Evolutionary conservation across 2,329 filamentous ascomycete species (phyloP).

Genomic region (Grosmannia clavigera): DNA sequence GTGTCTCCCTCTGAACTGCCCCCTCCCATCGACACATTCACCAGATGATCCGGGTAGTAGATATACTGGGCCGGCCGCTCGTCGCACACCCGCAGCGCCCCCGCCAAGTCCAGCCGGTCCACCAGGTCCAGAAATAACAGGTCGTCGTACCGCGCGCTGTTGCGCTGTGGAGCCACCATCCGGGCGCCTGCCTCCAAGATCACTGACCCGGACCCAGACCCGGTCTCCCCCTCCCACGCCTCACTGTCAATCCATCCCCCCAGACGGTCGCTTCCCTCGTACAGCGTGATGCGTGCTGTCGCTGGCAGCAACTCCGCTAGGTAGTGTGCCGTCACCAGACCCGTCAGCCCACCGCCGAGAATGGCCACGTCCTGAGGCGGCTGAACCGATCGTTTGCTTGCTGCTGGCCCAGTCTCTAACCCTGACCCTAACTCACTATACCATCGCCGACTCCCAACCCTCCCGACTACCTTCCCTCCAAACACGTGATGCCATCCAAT

Average conservation of each 20-base stretch:
- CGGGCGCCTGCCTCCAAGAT: slow-evolving; percentile 77
- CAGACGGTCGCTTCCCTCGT: slow-evolving; percentile 55
- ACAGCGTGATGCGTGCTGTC: slow-evolving; percentile 63
- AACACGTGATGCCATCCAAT: not conserved
- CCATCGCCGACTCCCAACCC: not conserved
- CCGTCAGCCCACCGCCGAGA: slow-evolving; percentile 73
- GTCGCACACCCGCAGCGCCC: slow-evolving; percentile 43
- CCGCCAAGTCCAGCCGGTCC: slow-evolving; percentile 10
- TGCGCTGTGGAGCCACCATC: slow-evolving; percentile 48
- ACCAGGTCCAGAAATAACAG: slow-evolving; percentile 61
- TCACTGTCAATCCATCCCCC: slow-evolving; percentile 76
- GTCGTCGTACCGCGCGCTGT: slow-evolving; percentile 39
- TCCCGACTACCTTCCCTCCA: not conserved
- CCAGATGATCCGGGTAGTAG: slow-evolving; percentile 78
- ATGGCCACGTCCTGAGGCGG: slow-evolving; percentile 41
- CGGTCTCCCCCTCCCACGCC: slow-evolving; percentile 39
- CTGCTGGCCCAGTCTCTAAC: not conserved
- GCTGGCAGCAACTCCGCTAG: slow-evolving; percentile 53
- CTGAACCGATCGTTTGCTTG: not conserved
- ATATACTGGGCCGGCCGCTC: slow-evolving; percentile 52
- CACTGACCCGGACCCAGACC: slow-evolving; percentile 25
- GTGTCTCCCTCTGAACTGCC: not conserved
- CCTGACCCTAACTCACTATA: not conserved
- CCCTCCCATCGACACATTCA: slow-evolving; percentile 30
- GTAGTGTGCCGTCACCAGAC: slow-evolving; percentile 67